Evolutionary conservation across 129 eudicot species (phyloP).

Genomic region (Tagetes erecta): DNA sequence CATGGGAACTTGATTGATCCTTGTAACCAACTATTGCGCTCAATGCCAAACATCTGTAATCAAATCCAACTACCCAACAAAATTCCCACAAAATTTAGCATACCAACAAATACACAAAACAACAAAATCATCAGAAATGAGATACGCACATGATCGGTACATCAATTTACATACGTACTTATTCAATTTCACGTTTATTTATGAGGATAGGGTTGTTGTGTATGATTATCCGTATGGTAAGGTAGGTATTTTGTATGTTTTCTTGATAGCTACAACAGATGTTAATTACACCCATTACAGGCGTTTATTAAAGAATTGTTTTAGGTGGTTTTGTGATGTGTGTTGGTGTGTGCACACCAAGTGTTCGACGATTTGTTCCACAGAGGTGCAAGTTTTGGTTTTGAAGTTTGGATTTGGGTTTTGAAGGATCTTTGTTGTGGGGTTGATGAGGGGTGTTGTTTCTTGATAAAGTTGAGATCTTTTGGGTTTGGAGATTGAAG

Average conservation of each 20-base stretch:
- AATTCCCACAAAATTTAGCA: slow-evolving; percentile 22
- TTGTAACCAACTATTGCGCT: slow-evolving; percentile 26
- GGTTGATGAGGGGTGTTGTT: slow-evolving; percentile 24
- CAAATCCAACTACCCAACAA: slow-evolving; percentile 22
- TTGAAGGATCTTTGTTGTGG: neutral
- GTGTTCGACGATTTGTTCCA: slow-evolving; percentile 27
- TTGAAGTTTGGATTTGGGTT: neutral
- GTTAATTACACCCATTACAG: neutral
- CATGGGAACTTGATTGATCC: slow-evolving; percentile 22
- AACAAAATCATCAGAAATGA: slow-evolving; percentile 30
- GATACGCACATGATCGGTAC: slow-evolving; percentile 29
- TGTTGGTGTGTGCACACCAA: slow-evolving; percentile 30
- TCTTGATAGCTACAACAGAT: slow-evolving; percentile 7
- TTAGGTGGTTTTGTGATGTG: slow-evolving; percentile 18
- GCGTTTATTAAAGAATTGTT: slow-evolving; percentile 17
- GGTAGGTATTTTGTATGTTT: slow-evolving; percentile 5
- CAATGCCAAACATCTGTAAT: slow-evolving; percentile 40
- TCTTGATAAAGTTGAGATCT: slow-evolving; percentile 17
- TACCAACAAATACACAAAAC: slow-evolving; percentile 30
- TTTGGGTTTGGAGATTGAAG: neutral
- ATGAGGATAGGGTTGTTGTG: slow-evolving; percentile 1
- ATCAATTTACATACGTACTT: slow-evolving; percentile 17
- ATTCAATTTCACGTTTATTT: slow-evolving; percentile 19
- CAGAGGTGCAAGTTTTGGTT: slow-evolving; percentile 11
- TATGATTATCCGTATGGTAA: slow-evolving; percentile 4